Evolutionary conservation across 257 asterid species (phyloP).

Genomic region (Solanum arcanum): DNA sequence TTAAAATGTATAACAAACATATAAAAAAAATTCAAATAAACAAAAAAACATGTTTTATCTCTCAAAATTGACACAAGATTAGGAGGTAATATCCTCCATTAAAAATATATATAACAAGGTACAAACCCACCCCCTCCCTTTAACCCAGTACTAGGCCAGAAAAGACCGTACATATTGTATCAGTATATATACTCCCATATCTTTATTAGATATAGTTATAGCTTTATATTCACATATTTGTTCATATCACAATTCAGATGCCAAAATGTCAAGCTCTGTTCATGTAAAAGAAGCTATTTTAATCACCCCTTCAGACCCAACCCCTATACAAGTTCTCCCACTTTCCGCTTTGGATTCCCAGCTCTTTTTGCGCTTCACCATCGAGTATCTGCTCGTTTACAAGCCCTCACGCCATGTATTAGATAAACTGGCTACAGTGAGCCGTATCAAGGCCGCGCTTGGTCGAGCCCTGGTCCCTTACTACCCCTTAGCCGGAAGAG

Average conservation of each 20-base stretch:
- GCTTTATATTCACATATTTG: neutral
- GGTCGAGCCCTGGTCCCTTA: slow-evolving; percentile 46
- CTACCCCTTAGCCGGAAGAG: slow-evolving; percentile 64
- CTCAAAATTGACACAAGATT: neutral
- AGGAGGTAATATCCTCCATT: neutral
- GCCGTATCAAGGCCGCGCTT: slow-evolving; percentile 34
- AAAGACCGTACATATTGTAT: neutral
- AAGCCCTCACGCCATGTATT: slow-evolving; percentile 9
- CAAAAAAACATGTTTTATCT: neutral
- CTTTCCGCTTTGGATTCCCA: slow-evolving; percentile 72
- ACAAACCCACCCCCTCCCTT: neutral
- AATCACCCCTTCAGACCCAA: slow-evolving; percentile 41
- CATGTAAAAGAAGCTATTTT: slow-evolving; percentile 36
- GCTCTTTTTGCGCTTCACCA: slow-evolving; percentile 51
- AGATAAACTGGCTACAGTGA: slow-evolving; percentile 9
- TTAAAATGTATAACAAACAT: neutral
- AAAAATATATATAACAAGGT: neutral
- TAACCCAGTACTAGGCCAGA: neutral
- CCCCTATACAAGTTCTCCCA: slow-evolving; percentile 43
- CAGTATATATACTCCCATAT: neutral
- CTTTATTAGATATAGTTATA: neutral
- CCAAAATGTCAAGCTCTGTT: slow-evolving; percentile 29
- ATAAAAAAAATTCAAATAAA: too few relatives aligned
- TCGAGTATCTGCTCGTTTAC: slow-evolving; percentile 49
- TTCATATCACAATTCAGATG: neutral